phyloP scores from a whole-genome alignment of 495 filamentous ascomycete genomes.

The Viridothelium virens region DNA sequence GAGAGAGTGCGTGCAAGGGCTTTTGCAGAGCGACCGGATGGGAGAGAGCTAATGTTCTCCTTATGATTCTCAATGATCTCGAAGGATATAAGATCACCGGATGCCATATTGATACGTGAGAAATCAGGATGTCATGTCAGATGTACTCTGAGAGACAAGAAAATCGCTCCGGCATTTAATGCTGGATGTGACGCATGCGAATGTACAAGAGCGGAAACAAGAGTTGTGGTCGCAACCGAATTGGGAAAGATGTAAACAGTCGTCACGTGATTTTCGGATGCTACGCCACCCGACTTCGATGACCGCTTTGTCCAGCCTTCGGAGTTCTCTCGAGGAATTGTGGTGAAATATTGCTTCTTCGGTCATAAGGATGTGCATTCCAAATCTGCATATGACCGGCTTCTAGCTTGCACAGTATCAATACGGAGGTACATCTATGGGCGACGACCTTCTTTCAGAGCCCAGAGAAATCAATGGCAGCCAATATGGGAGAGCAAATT shows the following conservation, averaged over 20 bases:
- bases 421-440: too few relatives aligned
- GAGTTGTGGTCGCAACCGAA: neutral
- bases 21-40: slow-evolving; percentile 82
- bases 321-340: too few relatives aligned
- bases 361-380: too few relatives aligned
- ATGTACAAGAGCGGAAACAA: neutral
- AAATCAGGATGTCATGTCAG: neutral
- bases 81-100: slow-evolving; percentile 71
- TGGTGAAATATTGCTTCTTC: too few relatives aligned
- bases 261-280: neutral
- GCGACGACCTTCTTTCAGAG: too few relatives aligned
- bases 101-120: slow-evolving; percentile 20
- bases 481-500: too few relatives aligned
- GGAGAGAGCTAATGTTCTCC: slow-evolving; percentile 92
- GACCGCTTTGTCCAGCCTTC: too few relatives aligned
- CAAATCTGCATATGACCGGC: too few relatives aligned
- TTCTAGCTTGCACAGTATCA: too few relatives aligned
- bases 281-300: too few relatives aligned
- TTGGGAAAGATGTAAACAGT: slow-evolving; percentile 7
- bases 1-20: slow-evolving; percentile 82
- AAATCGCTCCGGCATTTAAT: neutral
- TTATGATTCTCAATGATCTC: slow-evolving; percentile 94
- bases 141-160: neutral
- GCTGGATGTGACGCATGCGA: neutral
- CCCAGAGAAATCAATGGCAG: too few relatives aligned